Base-by-base conservation (phyloP, 78 protist species). In the Chrysochromulina tobinii region DNA sequence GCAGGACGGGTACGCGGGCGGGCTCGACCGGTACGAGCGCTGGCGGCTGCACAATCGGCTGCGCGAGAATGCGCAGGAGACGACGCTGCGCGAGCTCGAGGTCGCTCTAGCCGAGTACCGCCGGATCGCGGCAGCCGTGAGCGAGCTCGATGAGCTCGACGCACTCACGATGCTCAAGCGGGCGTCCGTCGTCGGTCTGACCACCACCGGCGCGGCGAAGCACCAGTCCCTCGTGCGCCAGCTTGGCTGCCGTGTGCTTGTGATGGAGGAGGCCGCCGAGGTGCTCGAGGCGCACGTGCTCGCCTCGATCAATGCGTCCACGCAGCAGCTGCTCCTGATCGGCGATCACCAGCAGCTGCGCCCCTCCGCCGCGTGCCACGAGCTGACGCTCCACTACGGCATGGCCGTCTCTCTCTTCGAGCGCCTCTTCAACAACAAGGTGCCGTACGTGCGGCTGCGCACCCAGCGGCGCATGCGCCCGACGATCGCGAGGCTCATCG, bases 261-360 rank as follows among this genome's bases (percentile, higher is more conserved):
- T 95, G 25, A 77, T 93, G 20, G 96, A 95, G 79, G 96, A 95
- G 67, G 96, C 96, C 7, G 96, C 96, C 1, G 96, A 95, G 95
- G 94, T 96, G 38, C 68, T 94, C 20, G 98, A 95, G 79, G 27
- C 92, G 9, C 97, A 95, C 50, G 51, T 96, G 0, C 54, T 96
- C 18, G 90, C 96, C 4, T 75, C 94, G 9, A 59, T 97, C 21
- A 58, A 89, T 12, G 51, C 64, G 55, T 53, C 84, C 18, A 88
- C 87, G 48, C 64, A 59, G 64, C 64, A 59, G 72, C 77, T 97
- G 21, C 72, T 96, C 55, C 64, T 97, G 90, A 96, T 97, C 81
- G 99, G 99, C 64, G 99, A 97, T 89, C 97, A 97, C 90, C 54
- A 90, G 84, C 99, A 97, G 90, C 94, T 97, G 79, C 88, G 95